A percentile compares a stretch with the other conserved stretches of the same genome.
Conservation (phyloP, 805 yeast genomes). For the Pichia heedii region DNA sequence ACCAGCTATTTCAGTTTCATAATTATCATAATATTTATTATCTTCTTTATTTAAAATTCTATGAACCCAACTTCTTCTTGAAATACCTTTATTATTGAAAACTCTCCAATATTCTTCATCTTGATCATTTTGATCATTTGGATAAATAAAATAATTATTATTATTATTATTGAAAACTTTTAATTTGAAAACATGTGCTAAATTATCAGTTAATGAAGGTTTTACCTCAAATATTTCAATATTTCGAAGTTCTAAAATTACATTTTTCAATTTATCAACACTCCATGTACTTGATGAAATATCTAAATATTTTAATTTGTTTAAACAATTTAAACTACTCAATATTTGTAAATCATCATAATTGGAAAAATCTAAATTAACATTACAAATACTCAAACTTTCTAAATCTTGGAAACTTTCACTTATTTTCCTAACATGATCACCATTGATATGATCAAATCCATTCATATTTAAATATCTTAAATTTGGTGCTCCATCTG, state of each 20-base stretch:
- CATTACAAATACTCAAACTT: slow-evolving; percentile 24
- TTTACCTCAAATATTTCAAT: slow-evolving; percentile 54
- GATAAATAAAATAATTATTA: not conserved
- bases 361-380: slow-evolving; percentile 5
- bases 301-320: slow-evolving; percentile 6
- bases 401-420: slow-evolving; percentile 32
- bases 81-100: slow-evolving; percentile 45
- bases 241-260: not conserved
- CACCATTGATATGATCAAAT: slow-evolving; percentile 32
- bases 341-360: slow-evolving; percentile 26
- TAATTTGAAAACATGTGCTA: slow-evolving; percentile 4
- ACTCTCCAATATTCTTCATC: slow-evolving; percentile 35
- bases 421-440: slow-evolving; percentile 31
- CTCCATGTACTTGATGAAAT: slow-evolving; percentile 2
- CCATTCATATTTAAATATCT: slow-evolving; percentile 45
- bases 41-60: slow-evolving; percentile 5
- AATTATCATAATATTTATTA: slow-evolving; percentile 13
- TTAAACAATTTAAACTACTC: slow-evolving; percentile 42
- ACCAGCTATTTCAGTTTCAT: slow-evolving; percentile 27
- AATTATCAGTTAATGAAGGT: slow-evolving; percentile 38
- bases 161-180: slow-evolving; percentile 18
- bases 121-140: not conserved
- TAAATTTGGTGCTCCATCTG: slow-evolving; percentile 31
- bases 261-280: slow-evolving; percentile 1
- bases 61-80: slow-evolving; percentile 71